phyloP scores from a whole-genome alignment of 1,139 yeast genomes.

The Torulaspora globosa region DNA sequence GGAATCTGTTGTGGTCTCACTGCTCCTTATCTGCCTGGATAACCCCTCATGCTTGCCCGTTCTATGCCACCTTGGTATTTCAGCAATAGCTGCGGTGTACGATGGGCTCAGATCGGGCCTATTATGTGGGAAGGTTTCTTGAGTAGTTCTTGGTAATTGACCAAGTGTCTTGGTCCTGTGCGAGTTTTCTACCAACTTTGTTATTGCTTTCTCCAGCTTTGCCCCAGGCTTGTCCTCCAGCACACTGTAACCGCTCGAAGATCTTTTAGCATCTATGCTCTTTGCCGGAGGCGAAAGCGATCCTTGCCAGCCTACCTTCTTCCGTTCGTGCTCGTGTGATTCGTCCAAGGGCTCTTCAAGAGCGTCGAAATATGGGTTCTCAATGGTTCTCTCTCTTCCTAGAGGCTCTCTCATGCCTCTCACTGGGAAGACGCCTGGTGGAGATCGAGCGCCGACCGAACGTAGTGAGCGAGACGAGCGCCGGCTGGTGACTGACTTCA shows the following conservation, averaged over 20 bases:
- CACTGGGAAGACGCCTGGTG: slow-evolving; percentile 75
- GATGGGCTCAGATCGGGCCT: slow-evolving; percentile 5
- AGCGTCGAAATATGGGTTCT: slow-evolving; percentile 36
- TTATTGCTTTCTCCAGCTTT: slow-evolving; percentile 34
- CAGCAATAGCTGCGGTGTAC: slow-evolving; percentile 3
- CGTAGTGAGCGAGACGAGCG: slow-evolving; percentile 10
- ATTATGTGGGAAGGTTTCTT: slow-evolving; percentile 27
- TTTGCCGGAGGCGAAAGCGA: not conserved
- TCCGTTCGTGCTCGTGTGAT: not conserved
- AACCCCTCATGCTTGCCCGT: slow-evolving; percentile 6
- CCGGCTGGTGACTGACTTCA: slow-evolving; percentile 8
- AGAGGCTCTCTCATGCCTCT: slow-evolving; percentile 68
- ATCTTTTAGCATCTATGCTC: slow-evolving; percentile 6
- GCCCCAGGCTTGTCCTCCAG: slow-evolving; percentile 38
- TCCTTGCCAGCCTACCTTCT: not conserved
- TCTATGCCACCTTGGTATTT: not conserved
- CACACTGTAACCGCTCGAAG: slow-evolving; percentile 36
- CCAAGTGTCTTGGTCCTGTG: not conserved
- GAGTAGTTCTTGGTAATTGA: slow-evolving; percentile 24
- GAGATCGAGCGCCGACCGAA: slow-evolving; percentile 44
- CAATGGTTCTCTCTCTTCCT: slow-evolving; percentile 53
- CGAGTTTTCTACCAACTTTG: slow-evolving; percentile 19
- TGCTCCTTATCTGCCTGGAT: slow-evolving; percentile 14
- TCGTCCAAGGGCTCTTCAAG: not conserved
- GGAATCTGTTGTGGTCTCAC: not conserved